These are phyloP conservation scores for Solanum ossicruentum DNA, from an alignment of 257 asterid species.

Conservation along the genomic window DNA sequence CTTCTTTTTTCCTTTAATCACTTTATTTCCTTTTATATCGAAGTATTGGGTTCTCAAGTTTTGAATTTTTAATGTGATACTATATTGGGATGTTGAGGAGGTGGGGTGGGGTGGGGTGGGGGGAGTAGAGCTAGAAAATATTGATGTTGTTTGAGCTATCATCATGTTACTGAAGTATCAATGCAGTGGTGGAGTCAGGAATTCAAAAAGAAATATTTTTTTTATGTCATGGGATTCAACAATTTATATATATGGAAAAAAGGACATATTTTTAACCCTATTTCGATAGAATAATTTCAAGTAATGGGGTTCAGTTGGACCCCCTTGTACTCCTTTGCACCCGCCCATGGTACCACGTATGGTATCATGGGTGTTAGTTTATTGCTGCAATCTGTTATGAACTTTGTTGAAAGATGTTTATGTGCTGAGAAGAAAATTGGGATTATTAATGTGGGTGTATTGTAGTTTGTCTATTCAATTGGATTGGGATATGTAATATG, in stretches of 20 bases:
- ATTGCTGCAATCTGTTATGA: neutral
- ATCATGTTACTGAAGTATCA: neutral
- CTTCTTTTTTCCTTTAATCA: conserved; percentile 4
- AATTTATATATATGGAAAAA: neutral
- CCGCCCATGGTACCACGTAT: neutral
- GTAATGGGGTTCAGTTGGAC: neutral
- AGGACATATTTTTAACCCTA: neutral
- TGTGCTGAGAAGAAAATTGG: neutral
- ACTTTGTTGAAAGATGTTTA: neutral
- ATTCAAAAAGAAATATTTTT: neutral
- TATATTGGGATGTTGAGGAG: neutral
- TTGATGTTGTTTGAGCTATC: neutral
- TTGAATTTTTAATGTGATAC: neutral
- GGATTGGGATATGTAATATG: neutral
- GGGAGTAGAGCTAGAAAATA: neutral
- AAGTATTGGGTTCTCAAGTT: neutral
- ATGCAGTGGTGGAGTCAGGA: neutral
- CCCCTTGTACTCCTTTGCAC: neutral
- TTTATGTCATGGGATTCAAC: neutral
- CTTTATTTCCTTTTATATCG: neutral
- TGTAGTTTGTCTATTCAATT: neutral
- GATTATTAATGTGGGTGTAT: neutral
- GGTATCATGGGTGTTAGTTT: neutral
- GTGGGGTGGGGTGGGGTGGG: too few species aligned
- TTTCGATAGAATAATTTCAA: neutral